Conservation (phyloP, 163 green algal species). For the Chlorella variabilis region DNA sequence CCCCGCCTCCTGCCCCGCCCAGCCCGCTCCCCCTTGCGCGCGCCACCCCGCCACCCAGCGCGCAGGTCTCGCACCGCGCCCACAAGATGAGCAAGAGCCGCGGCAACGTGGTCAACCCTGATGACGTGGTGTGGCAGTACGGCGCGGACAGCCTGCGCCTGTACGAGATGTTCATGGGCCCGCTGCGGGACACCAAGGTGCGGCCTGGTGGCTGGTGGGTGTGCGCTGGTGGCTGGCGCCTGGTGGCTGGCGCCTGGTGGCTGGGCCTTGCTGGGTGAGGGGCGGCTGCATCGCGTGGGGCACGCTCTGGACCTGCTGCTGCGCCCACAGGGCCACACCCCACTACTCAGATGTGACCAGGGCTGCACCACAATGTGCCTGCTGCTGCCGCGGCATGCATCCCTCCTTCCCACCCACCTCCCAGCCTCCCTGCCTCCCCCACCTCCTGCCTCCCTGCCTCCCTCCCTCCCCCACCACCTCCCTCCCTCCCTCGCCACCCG, state of each 20-base stretch:
- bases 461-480: too few relatives aligned
- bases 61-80: constrained; percentile 69
- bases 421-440: too few relatives aligned
- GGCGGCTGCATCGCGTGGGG: too few relatives aligned
- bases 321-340: too few relatives aligned
- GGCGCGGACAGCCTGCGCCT: constrained; percentile 96
- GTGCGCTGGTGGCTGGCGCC: background rate
- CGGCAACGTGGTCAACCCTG: constrained; percentile 98
- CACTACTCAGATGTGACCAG: too few relatives aligned
- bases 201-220: background rate
- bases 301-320: too few relatives aligned
- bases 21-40: background rate
- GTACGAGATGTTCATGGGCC: constrained; percentile 99
- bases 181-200: constrained; percentile 92
- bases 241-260: too few relatives aligned
- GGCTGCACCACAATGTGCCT: too few relatives aligned
- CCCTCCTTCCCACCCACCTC: too few relatives aligned
- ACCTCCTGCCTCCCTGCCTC: too few relatives aligned
- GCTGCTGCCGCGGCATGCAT: too few relatives aligned
- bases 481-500: background rate
- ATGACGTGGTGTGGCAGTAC: constrained; percentile 93
- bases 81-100: constrained; percentile 99
- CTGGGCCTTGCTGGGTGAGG: too few relatives aligned
- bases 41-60: background rate
- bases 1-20: background rate